Evolutionary conservation across 202 grass and related monocot species (phyloP).

Genomic region (Setaria italica): DNA sequence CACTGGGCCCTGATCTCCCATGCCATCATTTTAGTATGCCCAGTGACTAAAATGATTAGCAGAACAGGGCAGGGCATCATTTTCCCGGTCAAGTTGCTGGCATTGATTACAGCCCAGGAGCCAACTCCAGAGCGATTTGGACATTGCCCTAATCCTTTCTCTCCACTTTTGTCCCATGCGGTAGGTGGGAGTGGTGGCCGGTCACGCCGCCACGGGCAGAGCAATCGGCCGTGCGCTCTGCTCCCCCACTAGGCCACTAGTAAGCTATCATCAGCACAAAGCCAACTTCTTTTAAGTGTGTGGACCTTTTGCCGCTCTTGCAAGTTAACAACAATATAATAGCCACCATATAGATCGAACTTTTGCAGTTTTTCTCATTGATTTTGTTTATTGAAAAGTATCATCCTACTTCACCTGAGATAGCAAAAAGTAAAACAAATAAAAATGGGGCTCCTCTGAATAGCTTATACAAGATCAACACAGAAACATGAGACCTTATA

Average conservation of each 20-base stretch:
- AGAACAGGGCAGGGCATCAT: neutral
- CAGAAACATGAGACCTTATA: neutral
- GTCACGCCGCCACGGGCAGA: neutral
- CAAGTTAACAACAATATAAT: slow-evolving; percentile 1
- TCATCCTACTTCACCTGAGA: neutral
- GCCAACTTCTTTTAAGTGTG: neutral
- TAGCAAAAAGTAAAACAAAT: neutral
- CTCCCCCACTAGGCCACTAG: neutral
- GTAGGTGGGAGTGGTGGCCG: slow-evolving; percentile 41
- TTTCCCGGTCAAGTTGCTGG: slow-evolving; percentile 24
- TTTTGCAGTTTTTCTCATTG: neutral
- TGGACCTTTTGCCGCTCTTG: neutral
- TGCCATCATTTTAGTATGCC: neutral
- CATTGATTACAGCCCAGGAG: slow-evolving; percentile 12
- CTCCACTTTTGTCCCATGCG: slow-evolving; percentile 1
- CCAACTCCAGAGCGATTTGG: slow-evolving; percentile 21
- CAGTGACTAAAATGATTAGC: neutral
- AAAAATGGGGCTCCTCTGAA: neutral
- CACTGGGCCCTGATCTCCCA: neutral
- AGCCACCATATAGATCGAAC: neutral
- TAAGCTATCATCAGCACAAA: neutral
- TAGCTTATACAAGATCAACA: neutral
- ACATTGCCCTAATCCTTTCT: slow-evolving; percentile 5
- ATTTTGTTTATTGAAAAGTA: neutral
- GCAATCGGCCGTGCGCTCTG: slow-evolving; percentile 3